Evolutionary conservation across 768 basidiomycete genomes (phyloP).

Genomic region (Amyloporia xantha): DNA sequence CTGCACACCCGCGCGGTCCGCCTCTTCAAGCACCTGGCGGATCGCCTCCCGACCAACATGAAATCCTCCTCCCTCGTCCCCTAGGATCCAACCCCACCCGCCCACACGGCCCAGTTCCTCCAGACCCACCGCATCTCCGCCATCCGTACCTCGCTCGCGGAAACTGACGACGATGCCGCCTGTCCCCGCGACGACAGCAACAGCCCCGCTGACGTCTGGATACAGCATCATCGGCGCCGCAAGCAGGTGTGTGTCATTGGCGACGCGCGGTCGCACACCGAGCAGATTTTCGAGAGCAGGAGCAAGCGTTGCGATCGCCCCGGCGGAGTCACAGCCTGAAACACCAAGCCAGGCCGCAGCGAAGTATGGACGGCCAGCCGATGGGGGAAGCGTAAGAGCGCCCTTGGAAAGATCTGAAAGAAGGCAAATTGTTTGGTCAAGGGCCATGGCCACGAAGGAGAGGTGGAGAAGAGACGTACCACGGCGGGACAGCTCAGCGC

Average conservation of each 20-base stretch:
- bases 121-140: slow-evolving; percentile 33
- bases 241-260: slow-evolving; percentile 82
- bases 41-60: slow-evolving; percentile 73
- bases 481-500: slow-evolving; percentile 27
- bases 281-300: slow-evolving; percentile 50
- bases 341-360: slow-evolving; percentile 78
- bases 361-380: slow-evolving; percentile 34
- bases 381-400: slow-evolving; percentile 22
- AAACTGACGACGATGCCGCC: slow-evolving; percentile 74
- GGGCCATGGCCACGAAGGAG: too few species aligned
- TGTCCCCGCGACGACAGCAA: slow-evolving; percentile 77
- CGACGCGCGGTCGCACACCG: slow-evolving; percentile 49
- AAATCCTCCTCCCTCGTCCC: slow-evolving; percentile 81
- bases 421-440: too few species aligned
- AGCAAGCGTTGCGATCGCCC: slow-evolving; percentile 51
- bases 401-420: too few species aligned
- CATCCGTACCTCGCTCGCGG: slow-evolving; percentile 11
- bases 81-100: slow-evolving; percentile 82
- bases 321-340: slow-evolving; percentile 73
- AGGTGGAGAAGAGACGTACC: not conserved
- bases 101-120: slow-evolving; percentile 64
- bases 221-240: slow-evolving; percentile 68
- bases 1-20: slow-evolving; percentile 41
- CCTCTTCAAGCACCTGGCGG: slow-evolving; percentile 55
- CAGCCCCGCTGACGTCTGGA: slow-evolving; percentile 50